phyloP scores from a whole-genome alignment of 2,329 filamentous ascomycete species.

The Phyllosticta capitalensis region DNA sequence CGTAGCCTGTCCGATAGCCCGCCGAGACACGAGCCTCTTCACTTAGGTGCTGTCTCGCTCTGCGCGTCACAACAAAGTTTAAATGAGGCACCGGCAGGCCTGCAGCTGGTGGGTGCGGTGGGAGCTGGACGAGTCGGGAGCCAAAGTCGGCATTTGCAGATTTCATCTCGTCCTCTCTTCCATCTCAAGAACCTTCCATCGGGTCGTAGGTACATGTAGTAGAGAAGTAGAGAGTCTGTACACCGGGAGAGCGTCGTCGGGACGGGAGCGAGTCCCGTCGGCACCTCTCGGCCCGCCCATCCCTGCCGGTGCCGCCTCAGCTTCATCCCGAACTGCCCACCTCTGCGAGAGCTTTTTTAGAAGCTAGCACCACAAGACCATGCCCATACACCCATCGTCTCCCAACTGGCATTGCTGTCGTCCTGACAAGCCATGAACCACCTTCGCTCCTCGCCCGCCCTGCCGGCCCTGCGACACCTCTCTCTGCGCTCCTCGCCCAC shows the following conservation, averaged over 20 bases:
- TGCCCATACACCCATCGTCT: neutral
- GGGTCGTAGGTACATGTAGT: too few relatives aligned
- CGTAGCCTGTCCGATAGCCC: neutral
- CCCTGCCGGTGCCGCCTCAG: neutral
- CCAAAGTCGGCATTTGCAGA: neutral
- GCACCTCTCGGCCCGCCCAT: slow-evolving; percentile 5
- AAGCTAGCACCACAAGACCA: slow-evolving; percentile 1
- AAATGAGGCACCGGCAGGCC: neutral
- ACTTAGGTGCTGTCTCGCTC: neutral
- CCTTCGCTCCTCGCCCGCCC: slow-evolving; percentile 13
- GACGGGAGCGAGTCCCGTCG: neutral
- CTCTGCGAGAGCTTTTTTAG: slow-evolving; percentile 5
- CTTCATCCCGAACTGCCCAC: neutral
- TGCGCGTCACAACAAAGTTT: neutral
- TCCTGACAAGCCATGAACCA: slow-evolving; percentile 5
- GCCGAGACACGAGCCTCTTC: neutral
- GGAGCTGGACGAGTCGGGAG: too few relatives aligned
- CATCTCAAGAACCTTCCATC: too few relatives aligned
- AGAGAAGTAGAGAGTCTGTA: too few relatives aligned
- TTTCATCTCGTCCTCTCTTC: too few relatives aligned
- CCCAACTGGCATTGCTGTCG: neutral
- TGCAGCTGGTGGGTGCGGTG: neutral
- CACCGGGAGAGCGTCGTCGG: neutral
- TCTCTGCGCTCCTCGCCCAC: slow-evolving; percentile 18
- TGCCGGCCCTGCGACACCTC: slow-evolving; percentile 10